phyloP scores from a whole-genome alignment of 2,329 filamentous ascomycete genomes.

The Epichloe uncinata region DNA sequence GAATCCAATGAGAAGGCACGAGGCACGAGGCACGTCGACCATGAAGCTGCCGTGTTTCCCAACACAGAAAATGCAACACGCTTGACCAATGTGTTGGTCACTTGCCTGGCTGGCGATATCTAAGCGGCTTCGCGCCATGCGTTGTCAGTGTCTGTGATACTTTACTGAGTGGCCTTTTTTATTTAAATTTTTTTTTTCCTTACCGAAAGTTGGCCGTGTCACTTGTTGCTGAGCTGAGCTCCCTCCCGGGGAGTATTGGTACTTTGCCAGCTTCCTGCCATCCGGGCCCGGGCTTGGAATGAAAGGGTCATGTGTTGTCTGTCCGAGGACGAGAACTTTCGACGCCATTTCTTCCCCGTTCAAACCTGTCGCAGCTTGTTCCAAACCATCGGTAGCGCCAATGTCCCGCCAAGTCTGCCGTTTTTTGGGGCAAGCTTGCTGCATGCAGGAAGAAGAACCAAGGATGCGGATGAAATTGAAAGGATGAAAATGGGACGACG shows the following conservation, averaged over 20 bases:
- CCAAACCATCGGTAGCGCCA: neutral
- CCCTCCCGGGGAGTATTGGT: neutral
- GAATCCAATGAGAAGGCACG: neutral
- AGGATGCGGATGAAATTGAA: neutral
- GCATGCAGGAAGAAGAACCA: neutral
- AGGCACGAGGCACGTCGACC: too few relatives aligned
- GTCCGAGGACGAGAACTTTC: neutral
- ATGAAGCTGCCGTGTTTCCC: neutral
- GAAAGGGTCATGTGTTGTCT: neutral
- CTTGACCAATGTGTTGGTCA: neutral
- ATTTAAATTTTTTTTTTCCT: too few relatives aligned
- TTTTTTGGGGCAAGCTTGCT: neutral
- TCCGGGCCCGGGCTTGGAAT: neutral
- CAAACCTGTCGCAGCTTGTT: neutral
- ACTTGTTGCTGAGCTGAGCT: neutral
- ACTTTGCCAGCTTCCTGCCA: neutral
- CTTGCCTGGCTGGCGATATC: neutral
- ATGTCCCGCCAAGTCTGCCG: neutral
- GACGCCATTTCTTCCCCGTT: neutral
- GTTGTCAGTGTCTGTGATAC: neutral
- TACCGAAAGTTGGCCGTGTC: neutral
- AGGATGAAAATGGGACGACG: neutral
- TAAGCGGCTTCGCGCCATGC: neutral
- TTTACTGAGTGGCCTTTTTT: neutral
- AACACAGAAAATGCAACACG: neutral